phyloP scores from a whole-genome alignment of 371 early-diverging fungal species.

The Nematocida parisii region DNA sequence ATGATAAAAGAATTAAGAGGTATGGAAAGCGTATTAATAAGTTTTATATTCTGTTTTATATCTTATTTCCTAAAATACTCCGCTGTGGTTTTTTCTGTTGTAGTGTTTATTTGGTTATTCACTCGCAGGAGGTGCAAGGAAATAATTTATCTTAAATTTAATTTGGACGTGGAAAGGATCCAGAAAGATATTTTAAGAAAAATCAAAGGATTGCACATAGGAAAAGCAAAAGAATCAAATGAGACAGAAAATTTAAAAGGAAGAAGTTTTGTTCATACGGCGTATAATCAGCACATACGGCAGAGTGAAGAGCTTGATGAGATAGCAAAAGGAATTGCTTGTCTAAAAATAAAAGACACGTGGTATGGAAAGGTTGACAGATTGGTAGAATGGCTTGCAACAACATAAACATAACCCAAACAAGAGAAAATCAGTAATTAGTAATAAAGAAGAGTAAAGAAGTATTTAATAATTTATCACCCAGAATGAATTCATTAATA shows the following conservation, averaged over 20 bases:
- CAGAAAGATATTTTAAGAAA: constrained; percentile 5
- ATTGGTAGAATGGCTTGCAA: constrained; percentile 20
- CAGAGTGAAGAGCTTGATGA: constrained; percentile 19
- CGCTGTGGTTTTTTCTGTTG: background rate
- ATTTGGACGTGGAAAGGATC: constrained; percentile 19
- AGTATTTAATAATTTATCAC: background rate
- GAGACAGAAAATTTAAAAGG: background rate
- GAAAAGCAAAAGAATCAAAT: background rate
- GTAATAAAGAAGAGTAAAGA: no score
- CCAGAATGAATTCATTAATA: no score
- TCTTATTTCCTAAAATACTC: background rate
- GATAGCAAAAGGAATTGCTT: constrained; percentile 7
- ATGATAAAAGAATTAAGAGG: background rate
- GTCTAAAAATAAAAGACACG: constrained; percentile 7
- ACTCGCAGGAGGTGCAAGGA: constrained; percentile 1
- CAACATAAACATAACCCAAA: background rate
- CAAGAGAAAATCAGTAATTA: no score
- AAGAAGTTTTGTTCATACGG: constrained; percentile 28
- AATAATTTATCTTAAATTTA: background rate
- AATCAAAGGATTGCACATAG: constrained; percentile 18
- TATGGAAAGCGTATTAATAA: background rate
- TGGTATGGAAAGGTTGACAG: constrained; percentile 5
- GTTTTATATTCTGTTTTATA: background rate
- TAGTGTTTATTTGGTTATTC: background rate
- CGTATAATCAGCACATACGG: background rate